A percentile compares a stretch with the other conserved stretches of the same genome.
These are phyloP conservation scores for Annona cherimola DNA, from an alignment of 164 flowering plant species.

Conservation along the genomic window DNA sequence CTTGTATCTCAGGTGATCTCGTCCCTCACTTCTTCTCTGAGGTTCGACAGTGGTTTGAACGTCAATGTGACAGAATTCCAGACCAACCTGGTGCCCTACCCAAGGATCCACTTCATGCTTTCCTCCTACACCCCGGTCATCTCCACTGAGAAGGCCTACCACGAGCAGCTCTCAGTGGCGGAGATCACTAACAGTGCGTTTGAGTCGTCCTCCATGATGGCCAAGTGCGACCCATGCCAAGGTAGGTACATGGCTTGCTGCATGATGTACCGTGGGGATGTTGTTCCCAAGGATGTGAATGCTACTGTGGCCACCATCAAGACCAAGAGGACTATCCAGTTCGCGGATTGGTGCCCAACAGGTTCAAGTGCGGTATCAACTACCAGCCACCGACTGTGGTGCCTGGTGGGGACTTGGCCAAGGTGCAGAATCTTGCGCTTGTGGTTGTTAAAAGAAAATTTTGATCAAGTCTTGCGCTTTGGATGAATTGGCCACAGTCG, in stretches of 20 bases:
- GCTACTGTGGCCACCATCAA: no score
- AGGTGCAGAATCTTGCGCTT: no score
- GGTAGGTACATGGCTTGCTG: conserved; percentile 99
- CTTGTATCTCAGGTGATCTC: conserved; percentile 82
- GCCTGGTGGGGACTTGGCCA: conserved; percentile 78
- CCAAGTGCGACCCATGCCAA: no score
- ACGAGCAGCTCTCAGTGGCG: conserved; percentile 85
- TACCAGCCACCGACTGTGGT: conserved; percentile 78
- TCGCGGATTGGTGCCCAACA: no score
- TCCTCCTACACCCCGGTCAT: conserved; percentile 94
- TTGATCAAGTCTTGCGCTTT: no score
- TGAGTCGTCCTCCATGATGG: no score
- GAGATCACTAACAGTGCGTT: conserved; percentile 93
- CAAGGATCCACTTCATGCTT: no score
- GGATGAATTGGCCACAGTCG: no score
- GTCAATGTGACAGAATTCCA: conserved; percentile 83
- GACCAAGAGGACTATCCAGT: no score
- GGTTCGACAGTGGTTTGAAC: conserved; percentile 92
- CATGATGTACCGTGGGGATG: conserved; percentile 94
- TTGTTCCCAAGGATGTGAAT: conserved; percentile 98
- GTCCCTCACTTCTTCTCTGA: conserved; percentile 78
- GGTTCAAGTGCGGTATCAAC: no score
- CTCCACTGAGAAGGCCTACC: conserved; percentile 87
- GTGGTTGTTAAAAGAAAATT: no score
- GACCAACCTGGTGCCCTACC: no score